phyloP scores from a whole-genome alignment of 805 yeast genomes.

The Yarrowia porcina region DNA sequence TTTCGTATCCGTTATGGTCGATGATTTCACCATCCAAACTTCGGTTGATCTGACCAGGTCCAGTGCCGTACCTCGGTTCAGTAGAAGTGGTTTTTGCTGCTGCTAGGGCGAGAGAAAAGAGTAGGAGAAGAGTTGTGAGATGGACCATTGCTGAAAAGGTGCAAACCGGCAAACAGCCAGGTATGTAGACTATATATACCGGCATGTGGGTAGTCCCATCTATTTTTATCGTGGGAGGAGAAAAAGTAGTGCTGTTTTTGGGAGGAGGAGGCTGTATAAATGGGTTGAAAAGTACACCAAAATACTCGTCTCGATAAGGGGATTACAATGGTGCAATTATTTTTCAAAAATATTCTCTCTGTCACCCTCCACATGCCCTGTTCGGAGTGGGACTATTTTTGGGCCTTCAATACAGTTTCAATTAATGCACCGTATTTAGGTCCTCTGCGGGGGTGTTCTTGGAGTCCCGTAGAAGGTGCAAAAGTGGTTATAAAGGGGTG shows the following conservation, averaged over 20 bases:
- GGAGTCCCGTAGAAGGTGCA: background rate
- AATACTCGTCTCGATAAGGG: too few relatives aligned
- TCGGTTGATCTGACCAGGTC: constrained; percentile 9
- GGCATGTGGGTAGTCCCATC: background rate
- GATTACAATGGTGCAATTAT: background rate
- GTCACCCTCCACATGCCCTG: background rate
- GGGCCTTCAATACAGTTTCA: background rate
- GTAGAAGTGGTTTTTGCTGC: background rate
- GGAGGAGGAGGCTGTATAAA: too few relatives aligned
- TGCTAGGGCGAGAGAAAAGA: background rate
- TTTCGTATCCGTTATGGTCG: constrained; percentile 8
- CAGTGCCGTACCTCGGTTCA: background rate
- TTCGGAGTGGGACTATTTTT: background rate
- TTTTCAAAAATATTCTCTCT: background rate
- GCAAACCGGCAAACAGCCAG: too few relatives aligned
- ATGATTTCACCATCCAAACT: background rate
- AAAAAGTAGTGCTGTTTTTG: too few relatives aligned
- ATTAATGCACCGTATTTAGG: constrained; percentile 4
- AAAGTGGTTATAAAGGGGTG: background rate
- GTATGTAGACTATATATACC: background rate
- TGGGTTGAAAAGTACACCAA: too few relatives aligned
- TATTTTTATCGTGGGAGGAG: background rate
- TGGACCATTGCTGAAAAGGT: background rate
- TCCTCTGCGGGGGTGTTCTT: background rate
- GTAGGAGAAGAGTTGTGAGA: background rate